These are phyloP conservation scores for Podospora appendiculata DNA, from an alignment of 495 filamentous ascomycete species.

Conservation along the genomic window DNA sequence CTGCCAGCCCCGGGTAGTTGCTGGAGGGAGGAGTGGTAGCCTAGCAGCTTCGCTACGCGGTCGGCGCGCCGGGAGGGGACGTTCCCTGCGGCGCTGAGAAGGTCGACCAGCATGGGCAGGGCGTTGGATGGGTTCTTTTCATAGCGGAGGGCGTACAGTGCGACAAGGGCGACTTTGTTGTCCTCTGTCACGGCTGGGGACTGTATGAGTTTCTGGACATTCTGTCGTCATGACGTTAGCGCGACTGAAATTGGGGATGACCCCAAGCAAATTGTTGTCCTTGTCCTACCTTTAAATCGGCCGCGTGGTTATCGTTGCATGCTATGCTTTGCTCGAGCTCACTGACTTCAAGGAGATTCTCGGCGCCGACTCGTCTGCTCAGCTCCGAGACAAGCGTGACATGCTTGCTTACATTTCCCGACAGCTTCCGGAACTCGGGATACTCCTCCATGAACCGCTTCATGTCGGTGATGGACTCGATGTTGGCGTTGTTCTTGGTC, in stretches of 20 bases:
- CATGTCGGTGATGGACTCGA: conserved; percentile 96
- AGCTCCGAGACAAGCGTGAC: conserved; percentile 93
- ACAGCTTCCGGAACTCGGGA: conserved; percentile 92
- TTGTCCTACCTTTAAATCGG: conserved; percentile 66
- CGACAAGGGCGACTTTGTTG: conserved; percentile 80
- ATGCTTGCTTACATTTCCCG: conserved; percentile 97
- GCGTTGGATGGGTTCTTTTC: conserved; percentile 74
- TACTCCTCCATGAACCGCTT: conserved; percentile 99
- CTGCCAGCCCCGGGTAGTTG: conserved; percentile 52
- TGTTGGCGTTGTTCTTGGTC: conserved; percentile 84
- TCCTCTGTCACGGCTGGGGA: conserved; percentile 62
- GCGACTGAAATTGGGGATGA: not conserved
- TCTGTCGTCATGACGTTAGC: conserved; percentile 37
- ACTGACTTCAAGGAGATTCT: conserved; percentile 84
- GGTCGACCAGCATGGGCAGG: conserved; percentile 73
- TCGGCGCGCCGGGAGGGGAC: conserved; percentile 66
- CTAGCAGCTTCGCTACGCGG: conserved; percentile 67
- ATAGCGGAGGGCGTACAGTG: conserved; percentile 89
- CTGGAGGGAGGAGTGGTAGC: conserved; percentile 79
- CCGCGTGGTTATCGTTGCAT: conserved; percentile 88
- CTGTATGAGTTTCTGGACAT: conserved; percentile 75
- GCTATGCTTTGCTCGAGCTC: conserved; percentile 95
- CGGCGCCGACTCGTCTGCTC: conserved; percentile 73
- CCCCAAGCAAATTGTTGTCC: too few relatives aligned
- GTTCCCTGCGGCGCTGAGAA: conserved; percentile 68